Conservation (phyloP, 768 basidiomycete genomes). For the Rhizopogon roseolus region DNA sequence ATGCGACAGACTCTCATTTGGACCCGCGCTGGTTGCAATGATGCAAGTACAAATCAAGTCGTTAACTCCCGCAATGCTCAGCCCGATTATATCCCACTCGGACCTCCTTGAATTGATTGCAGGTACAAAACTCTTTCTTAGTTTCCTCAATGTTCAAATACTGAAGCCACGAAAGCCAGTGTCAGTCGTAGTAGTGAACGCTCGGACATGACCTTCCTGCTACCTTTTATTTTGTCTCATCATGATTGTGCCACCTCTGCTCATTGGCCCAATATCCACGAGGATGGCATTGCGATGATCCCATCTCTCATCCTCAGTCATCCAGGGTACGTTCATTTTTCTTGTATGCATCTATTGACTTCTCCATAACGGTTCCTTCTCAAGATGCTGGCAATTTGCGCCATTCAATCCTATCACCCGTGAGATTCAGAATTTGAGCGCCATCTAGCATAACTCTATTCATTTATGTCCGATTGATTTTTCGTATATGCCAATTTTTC, state of each 20-base stretch:
- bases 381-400: slow-evolving; percentile 8
- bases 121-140: neutral
- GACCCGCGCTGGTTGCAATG: neutral
- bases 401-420: slow-evolving; percentile 4
- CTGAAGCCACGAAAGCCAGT: neutral
- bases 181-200: neutral
- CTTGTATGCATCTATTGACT: neutral
- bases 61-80: neutral
- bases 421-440: neutral
- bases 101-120: slow-evolving; percentile 4
- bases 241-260: slow-evolving; percentile 4
- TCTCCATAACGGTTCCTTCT: neutral
- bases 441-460: neutral
- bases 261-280: slow-evolving; percentile 4
- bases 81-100: neutral
- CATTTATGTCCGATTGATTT: no score
- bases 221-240: slow-evolving; percentile 7
- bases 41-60: slow-evolving; percentile 2
- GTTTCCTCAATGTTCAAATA: neutral
- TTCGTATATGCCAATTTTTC: no score
- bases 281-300: neutral
- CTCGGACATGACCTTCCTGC: slow-evolving; percentile 3
- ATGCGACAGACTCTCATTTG: neutral
- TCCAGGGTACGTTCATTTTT: neutral
- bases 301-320: slow-evolving; percentile 1